Evolutionary conservation across 2,329 filamentous ascomycete species (phyloP), one percentile per base, ranked within the genome.

Genomic region (Cryoendolithus antarcticus): DNA sequence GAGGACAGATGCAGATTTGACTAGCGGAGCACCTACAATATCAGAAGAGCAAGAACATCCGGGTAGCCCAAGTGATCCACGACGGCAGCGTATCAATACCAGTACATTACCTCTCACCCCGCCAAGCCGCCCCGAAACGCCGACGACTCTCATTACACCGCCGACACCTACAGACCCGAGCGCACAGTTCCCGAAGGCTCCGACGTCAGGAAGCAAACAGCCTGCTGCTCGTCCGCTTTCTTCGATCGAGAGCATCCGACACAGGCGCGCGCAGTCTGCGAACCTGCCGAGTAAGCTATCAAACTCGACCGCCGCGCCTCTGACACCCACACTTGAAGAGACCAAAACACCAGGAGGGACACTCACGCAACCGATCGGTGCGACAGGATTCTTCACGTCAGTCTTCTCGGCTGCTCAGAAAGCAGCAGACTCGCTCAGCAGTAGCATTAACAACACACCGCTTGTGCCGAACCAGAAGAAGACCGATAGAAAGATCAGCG

Each of bases 321-420:
- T 91, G 38, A 83, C 86, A 3, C 84, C 86, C 6, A 82, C 80
- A 0, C 69, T 75, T 30, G 88, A 95, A 58, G 79, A 79, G 51
- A 56, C 66, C 11, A 77, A 75, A 44, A 69, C 72, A 50, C 53
- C 75, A 28, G 67, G 73, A 24, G 71, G 74, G 39, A 67, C 72
- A 35, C 58, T 66, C 11, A 62, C 63, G 24, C 56, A 59, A 30
- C 64, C 62, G 27, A 61, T 63, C 36, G 63, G 64, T 39, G 62
- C 61, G 27, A 60, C 60, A 30, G 80, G 86, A 1, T 96, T 98
- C 65, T 96, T 98, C 62, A 93, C 86, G 4, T 88, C 84, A 19
- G 83, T 98, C 56, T 77, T 98, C 47, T 89, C 86, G 31, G 89
- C 82, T 34, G 91, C 91, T 11, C 89, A 96, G 61, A 95, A 82